These are phyloP conservation scores for Clarireedia homoeocarpa DNA, from an alignment of 2,329 filamentous ascomycete species.

Conservation along the genomic window DNA sequence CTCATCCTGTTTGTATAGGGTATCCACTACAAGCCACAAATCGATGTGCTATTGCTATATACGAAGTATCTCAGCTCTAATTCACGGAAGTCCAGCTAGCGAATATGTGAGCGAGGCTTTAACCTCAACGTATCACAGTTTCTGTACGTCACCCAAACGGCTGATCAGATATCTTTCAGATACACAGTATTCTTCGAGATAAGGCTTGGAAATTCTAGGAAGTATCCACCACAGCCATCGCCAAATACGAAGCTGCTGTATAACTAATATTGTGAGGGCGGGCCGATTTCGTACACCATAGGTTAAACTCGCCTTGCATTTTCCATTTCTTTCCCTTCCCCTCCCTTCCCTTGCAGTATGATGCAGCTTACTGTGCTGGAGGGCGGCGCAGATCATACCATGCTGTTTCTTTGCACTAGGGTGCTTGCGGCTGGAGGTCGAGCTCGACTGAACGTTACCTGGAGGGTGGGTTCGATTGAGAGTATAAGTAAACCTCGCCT, in stretches of 20 bases:
- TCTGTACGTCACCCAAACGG: too few species aligned
- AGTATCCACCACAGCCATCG: too few species aligned
- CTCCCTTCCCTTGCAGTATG: too few species aligned
- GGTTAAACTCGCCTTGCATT: conserved; percentile 1
- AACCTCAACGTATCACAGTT: too few species aligned
- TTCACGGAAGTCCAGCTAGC: too few species aligned
- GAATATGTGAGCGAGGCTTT: too few species aligned
- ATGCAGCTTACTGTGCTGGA: conserved; percentile 6
- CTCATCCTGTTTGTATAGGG: not conserved
- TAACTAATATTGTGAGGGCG: not conserved
- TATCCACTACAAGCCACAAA: too few species aligned
- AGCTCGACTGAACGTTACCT: conserved; percentile 2
- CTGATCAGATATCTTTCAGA: too few species aligned
- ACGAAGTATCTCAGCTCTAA: too few species aligned
- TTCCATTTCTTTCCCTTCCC: not conserved
- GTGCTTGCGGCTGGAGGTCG: not conserved
- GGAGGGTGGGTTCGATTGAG: not conserved
- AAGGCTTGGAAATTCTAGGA: too few species aligned
- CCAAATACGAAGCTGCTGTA: not conserved
- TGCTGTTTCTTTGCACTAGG: not conserved
- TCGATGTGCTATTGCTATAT: too few species aligned
- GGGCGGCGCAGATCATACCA: not conserved
- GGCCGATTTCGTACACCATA: not conserved
- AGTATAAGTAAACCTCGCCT: not conserved
- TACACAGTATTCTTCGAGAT: too few species aligned